These are phyloP conservation scores for Macroventuria anomochaeta DNA, from an alignment of 2,329 filamentous ascomycete genomes.

Conservation along the genomic window DNA sequence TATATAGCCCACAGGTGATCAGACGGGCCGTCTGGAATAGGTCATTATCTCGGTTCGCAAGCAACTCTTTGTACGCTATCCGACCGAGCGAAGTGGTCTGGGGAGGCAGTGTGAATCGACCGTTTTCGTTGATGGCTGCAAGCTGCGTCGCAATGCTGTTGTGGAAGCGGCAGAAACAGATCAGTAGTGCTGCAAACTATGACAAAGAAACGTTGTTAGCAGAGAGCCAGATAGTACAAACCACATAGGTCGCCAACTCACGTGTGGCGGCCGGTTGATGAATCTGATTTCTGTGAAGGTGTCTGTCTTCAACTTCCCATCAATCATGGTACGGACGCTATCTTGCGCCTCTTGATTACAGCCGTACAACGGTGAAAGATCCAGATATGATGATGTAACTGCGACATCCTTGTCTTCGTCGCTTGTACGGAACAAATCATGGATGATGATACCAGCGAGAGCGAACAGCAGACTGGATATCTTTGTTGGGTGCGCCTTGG, in stretches of 20 bases:
- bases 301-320: slow-evolving; percentile 70
- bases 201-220: background rate
- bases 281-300: slow-evolving; percentile 69
- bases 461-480: slow-evolving; percentile 77
- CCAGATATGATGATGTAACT: slow-evolving; percentile 71
- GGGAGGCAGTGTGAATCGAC: slow-evolving; percentile 65
- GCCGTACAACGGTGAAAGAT: slow-evolving; percentile 74
- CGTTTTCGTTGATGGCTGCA: slow-evolving; percentile 79
- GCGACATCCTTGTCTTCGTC: slow-evolving; percentile 63
- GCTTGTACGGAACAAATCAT: slow-evolving; percentile 68
- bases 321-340: slow-evolving; percentile 63
- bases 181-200: slow-evolving; percentile 56
- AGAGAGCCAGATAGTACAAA: background rate
- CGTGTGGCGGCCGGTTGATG: slow-evolving; percentile 69
- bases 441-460: slow-evolving; percentile 66
- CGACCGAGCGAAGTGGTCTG: background rate
- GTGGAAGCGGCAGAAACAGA: slow-evolving; percentile 74
- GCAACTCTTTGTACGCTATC: background rate
- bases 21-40: slow-evolving; percentile 56
- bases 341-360: slow-evolving; percentile 69
- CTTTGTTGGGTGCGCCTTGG: slow-evolving; percentile 68
- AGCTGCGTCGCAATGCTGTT: slow-evolving; percentile 80
- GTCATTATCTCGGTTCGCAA: slow-evolving; percentile 51
- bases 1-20: slow-evolving; percentile 55
- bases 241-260: slow-evolving; percentile 53